These are phyloP conservation scores for Cucurbita ficifolia DNA, from an alignment of 306 rosid genomes.

Conservation along the genomic window DNA sequence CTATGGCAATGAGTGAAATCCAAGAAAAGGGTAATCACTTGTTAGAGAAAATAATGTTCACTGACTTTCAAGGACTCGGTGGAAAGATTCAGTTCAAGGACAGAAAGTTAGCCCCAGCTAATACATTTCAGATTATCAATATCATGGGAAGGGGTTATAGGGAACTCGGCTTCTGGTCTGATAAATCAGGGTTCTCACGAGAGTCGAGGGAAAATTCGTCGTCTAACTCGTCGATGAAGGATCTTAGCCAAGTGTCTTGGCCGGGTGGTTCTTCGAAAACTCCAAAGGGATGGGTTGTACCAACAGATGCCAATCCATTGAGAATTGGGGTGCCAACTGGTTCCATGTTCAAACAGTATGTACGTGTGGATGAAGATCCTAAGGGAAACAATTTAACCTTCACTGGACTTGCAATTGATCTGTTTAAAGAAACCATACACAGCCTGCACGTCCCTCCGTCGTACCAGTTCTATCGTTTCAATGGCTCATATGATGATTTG, in stretches of 20 bases:
- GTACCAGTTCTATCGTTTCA: constrained; percentile 10
- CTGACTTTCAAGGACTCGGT: constrained; percentile 14
- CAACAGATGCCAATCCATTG: constrained; percentile 9
- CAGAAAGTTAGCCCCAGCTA: constrained; percentile 5
- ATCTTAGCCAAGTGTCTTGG: constrained; percentile 26
- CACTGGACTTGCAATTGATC: constrained; percentile 22
- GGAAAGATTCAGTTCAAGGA: constrained; percentile 11
- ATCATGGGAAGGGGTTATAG: constrained; percentile 22
- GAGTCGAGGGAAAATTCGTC: background rate
- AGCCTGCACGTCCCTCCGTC: constrained; percentile 17
- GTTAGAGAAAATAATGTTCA: constrained; percentile 13
- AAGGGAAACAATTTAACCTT: background rate
- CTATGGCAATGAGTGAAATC: constrained; percentile 18
- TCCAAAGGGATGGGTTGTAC: constrained; percentile 31
- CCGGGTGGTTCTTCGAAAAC: constrained; percentile 24
- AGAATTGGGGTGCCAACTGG: constrained; percentile 28
- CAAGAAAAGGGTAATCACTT: constrained; percentile 3
- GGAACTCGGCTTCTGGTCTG: constrained; percentile 39
- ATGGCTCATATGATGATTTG: constrained; percentile 25
- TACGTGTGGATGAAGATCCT: constrained; percentile 5
- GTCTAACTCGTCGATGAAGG: constrained; percentile 17
- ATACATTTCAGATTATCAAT: constrained; percentile 25
- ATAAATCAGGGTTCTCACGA: constrained; percentile 20
- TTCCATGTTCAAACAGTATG: constrained; percentile 16
- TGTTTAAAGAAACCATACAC: constrained; percentile 15